Percentiles rank a stretch among this genome's conserved stretches.
phyloP scores from a whole-genome alignment of 352 stramenopile species.

The Detonula confervacea region DNA sequence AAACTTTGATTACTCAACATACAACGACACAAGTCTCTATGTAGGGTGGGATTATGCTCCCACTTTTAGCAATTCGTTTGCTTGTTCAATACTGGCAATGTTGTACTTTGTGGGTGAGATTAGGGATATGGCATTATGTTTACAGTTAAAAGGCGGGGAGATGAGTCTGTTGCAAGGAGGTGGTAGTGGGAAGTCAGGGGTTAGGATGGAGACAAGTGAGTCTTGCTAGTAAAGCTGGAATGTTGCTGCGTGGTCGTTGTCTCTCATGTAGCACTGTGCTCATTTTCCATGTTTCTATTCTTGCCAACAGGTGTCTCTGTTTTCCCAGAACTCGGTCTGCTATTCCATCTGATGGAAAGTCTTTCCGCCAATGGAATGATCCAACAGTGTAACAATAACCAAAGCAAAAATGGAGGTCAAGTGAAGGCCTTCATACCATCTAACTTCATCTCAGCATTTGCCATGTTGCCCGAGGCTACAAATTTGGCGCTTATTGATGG shows the following conservation, averaged over 20 bases:
- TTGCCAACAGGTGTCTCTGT: conserved; percentile 52
- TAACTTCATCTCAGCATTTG: conserved; percentile 83
- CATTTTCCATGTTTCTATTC: no score
- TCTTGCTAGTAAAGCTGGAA: neutral
- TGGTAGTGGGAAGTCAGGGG: conserved; percentile 21
- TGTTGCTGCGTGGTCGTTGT: conserved; percentile 13
- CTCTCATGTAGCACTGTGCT: neutral
- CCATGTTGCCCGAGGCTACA: conserved; percentile 76
- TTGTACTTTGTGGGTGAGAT: conserved; percentile 86
- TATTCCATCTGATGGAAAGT: conserved; percentile 79
- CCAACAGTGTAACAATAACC: conserved; percentile 23
- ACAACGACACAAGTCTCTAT: conserved; percentile 75
- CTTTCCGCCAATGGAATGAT: conserved; percentile 58
- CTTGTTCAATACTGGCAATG: conserved; percentile 74
- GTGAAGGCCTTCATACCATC: conserved; percentile 76
- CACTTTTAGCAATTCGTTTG: conserved; percentile 75
- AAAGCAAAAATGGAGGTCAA: conserved; percentile 28
- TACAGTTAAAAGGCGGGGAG: conserved; percentile 39
- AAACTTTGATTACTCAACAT: conserved; percentile 71
- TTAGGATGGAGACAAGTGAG: conserved; percentile 28
- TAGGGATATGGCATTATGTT: conserved; percentile 46
- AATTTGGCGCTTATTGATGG: conserved; percentile 85
- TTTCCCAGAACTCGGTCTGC: conserved; percentile 68
- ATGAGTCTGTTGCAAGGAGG: conserved; percentile 10
- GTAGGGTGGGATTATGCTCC: conserved; percentile 78